A percentile compares a stretch with the other conserved stretches of the same genome.
These are phyloP conservation scores for Berberis thunbergii DNA, from an alignment of 164 flowering plant genomes.

Conservation along the genomic window DNA sequence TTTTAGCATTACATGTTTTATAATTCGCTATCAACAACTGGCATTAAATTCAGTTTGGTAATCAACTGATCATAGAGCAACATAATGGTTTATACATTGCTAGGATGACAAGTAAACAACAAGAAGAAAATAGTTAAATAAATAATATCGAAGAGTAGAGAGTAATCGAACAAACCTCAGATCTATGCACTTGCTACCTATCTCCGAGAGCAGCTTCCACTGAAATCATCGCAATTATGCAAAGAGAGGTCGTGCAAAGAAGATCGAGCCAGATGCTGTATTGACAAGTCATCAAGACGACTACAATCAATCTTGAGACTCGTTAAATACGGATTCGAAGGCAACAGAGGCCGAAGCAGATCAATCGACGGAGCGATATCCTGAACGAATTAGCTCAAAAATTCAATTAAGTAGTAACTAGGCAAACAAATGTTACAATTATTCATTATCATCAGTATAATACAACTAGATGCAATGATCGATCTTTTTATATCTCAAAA, in stretches of 20 bases:
- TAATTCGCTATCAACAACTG: too few relatives aligned
- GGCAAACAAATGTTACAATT: too few relatives aligned
- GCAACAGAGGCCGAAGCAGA: slow-evolving; percentile 52
- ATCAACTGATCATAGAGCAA: too few relatives aligned
- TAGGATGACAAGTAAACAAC: too few relatives aligned
- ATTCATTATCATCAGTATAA: not conserved
- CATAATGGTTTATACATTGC: too few relatives aligned
- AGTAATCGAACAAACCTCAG: slow-evolving; percentile 39
- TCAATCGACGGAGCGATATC: slow-evolving; percentile 44
- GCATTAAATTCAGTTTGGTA: too few relatives aligned
- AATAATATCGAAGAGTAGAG: too few relatives aligned
- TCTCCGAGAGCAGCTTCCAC: slow-evolving; percentile 51
- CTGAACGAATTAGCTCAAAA: slow-evolving; percentile 16
- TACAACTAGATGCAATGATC: not conserved
- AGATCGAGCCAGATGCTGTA: slow-evolving; percentile 36
- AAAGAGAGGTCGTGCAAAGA: slow-evolving; percentile 64
- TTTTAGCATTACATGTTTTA: too few relatives aligned
- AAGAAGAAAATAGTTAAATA: too few relatives aligned
- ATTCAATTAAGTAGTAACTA: not conserved
- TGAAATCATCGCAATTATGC: slow-evolving; percentile 65
- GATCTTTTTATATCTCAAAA: too few relatives aligned
- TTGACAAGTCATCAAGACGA: slow-evolving; percentile 58
- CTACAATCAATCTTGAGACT: slow-evolving; percentile 75
- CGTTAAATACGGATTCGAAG: slow-evolving; percentile 49
- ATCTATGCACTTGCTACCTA: slow-evolving; percentile 55